Conservation (phyloP, 1,284 basidiomycete species). For the Naganishia liquefaciens region DNA sequence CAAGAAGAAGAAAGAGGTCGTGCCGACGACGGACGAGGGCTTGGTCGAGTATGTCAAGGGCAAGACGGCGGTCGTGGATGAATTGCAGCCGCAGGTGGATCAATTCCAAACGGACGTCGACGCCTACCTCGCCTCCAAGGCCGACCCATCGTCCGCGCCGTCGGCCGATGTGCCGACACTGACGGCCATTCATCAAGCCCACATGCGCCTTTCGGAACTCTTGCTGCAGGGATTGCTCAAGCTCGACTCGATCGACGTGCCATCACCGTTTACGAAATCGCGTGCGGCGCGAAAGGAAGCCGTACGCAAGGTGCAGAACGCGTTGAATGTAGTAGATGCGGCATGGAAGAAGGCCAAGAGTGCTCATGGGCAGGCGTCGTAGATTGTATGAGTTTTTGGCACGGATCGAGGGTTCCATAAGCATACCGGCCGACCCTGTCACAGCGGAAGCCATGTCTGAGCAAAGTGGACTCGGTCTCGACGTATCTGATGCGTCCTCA, state of each 20-base stretch:
- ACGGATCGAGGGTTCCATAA: background rate
- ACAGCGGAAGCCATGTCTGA: too few relatives aligned
- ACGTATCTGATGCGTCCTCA: too few relatives aligned
- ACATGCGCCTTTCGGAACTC: conserved; percentile 53
- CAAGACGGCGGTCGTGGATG: conserved; percentile 29
- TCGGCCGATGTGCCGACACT: conserved; percentile 43
- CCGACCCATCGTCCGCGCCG: conserved; percentile 41
- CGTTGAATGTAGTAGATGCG: conserved; percentile 54
- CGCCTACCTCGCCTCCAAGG: conserved; percentile 33
- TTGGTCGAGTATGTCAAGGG: conserved; percentile 48
- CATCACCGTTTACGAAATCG: conserved; percentile 52
- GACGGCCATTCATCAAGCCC: conserved; percentile 49
- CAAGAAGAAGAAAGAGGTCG: conserved; percentile 52
- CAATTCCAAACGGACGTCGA: conserved; percentile 22
- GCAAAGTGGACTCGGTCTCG: too few relatives aligned
- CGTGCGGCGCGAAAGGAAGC: conserved; percentile 56
- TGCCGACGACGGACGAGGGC: conserved; percentile 47
- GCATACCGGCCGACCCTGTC: too few relatives aligned
- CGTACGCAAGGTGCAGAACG: conserved; percentile 54
- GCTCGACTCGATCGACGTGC: conserved; percentile 56
- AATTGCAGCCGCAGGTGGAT: conserved; percentile 21
- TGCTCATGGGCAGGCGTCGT: conserved; percentile 37
- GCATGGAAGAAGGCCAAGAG: conserved; percentile 54
- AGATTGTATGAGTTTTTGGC: conserved; percentile 12
- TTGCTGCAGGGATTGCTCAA: conserved; percentile 56